Conservation (phyloP, 352 stramenopile species). For the Phytophthora citrophthora region DNA sequence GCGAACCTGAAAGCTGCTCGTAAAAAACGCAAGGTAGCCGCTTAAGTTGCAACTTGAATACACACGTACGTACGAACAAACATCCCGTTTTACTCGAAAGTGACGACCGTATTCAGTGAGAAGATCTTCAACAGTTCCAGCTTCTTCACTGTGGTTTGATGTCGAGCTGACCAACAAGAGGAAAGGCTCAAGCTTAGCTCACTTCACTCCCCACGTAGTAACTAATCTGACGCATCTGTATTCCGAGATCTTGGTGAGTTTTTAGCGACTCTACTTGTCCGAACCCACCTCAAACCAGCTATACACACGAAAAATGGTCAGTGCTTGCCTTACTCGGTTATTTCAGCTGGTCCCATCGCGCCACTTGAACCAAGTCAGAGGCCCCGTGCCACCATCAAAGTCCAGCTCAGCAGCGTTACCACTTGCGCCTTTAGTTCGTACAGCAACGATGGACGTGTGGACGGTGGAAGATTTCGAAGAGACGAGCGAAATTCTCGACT, state of each 20-base stretch:
- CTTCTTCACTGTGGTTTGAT: no score
- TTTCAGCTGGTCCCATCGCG: slow-evolving; percentile 16
- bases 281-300: slow-evolving; percentile 7
- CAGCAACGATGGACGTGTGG: slow-evolving; percentile 4
- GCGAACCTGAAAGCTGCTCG: slow-evolving; percentile 30
- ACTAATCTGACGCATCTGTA: background rate
- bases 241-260: background rate
- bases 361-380: slow-evolving; percentile 21
- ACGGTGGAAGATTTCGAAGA: slow-evolving; percentile 4
- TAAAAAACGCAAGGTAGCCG: slow-evolving; percentile 43
- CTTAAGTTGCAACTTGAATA: slow-evolving; percentile 24
- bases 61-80: slow-evolving; percentile 8
- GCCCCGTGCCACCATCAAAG: slow-evolving; percentile 2
- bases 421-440: slow-evolving; percentile 11
- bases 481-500: background rate
- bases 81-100: background rate
- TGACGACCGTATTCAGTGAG: no score
- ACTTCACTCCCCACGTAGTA: background rate
- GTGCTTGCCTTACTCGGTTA: background rate
- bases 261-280: background rate
- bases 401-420: slow-evolving; percentile 20
- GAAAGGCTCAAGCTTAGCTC: background rate
- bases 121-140: no score
- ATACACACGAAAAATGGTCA: background rate
- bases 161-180: background rate